Conservation (phyloP, 257 asterid genomes). For the Petrea volubilis region DNA sequence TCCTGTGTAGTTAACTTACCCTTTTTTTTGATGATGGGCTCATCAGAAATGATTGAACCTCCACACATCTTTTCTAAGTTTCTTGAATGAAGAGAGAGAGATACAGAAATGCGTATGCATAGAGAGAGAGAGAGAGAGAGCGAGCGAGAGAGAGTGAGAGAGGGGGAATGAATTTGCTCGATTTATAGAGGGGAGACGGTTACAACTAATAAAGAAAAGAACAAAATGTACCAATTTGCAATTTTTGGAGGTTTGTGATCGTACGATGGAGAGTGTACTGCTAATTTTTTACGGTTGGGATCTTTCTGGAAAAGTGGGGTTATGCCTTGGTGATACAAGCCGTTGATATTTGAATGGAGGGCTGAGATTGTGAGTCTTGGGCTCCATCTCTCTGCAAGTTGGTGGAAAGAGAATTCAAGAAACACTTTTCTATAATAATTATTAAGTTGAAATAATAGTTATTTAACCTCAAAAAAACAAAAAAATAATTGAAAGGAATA, state of each 20-base stretch:
- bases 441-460: too few relatives aligned
- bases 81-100: neutral
- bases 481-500: too few relatives aligned
- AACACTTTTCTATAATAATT: neutral
- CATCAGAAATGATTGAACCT: slow-evolving; percentile 76
- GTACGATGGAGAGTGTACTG: slow-evolving; percentile 22
- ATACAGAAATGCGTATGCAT: slow-evolving; percentile 15
- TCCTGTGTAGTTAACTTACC: slow-evolving; percentile 51
- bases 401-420: slow-evolving; percentile 6
- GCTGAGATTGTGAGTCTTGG: slow-evolving; percentile 12
- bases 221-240: slow-evolving; percentile 14
- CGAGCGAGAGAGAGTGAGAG: neutral
- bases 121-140: slow-evolving; percentile 17
- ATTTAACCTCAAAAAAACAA: too few relatives aligned
- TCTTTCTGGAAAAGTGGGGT: neutral
- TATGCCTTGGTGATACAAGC: neutral
- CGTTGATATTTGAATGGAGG: slow-evolving; percentile 7
- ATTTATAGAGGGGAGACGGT: slow-evolving; percentile 31
- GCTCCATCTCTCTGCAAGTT: slow-evolving; percentile 20
- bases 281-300: slow-evolving; percentile 22
- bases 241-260: slow-evolving; percentile 33
- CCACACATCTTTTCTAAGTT: slow-evolving; percentile 62
- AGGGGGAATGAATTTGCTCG: slow-evolving; percentile 3
- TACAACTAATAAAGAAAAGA: slow-evolving; percentile 23
- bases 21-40: slow-evolving; percentile 46